Evolutionary conservation across 2,329 filamentous ascomycete genomes (phyloP).

Genomic region (Penicillium sp.): DNA sequence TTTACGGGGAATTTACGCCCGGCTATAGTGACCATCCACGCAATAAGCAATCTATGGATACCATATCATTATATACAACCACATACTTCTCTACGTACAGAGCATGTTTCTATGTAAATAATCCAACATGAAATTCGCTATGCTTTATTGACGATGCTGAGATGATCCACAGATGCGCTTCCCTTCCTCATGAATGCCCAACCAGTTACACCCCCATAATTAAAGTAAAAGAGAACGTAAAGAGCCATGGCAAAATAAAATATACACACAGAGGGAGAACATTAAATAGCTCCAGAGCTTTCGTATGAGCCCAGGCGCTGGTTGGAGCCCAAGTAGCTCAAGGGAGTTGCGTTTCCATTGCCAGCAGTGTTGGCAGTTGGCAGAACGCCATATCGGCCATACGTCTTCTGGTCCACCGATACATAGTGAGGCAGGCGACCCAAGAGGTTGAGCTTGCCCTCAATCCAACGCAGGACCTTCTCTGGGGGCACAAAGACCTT

Average conservation of each 20-base stretch:
- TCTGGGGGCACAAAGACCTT: constrained; percentile 89
- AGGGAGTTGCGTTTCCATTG: constrained; percentile 40
- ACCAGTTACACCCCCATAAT: not conserved
- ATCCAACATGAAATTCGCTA: not conserved
- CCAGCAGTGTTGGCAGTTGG: constrained; percentile 54
- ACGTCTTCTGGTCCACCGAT: constrained; percentile 93
- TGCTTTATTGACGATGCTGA: constrained; percentile 1
- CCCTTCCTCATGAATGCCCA: constrained; percentile 12
- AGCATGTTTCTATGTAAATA: not conserved
- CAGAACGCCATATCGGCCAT: constrained; percentile 85
- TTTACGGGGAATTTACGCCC: constrained; percentile 2
- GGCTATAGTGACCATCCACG: not conserved
- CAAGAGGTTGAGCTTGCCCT: constrained; percentile 82
- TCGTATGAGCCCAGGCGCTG: constrained; percentile 67
- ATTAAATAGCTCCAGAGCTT: constrained; percentile 25
- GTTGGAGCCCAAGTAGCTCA: constrained; percentile 62
- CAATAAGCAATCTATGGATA: not conserved
- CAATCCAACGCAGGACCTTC: constrained; percentile 81
- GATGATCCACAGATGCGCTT: constrained; percentile 12
- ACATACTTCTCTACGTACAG: not conserved
- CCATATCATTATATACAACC: not conserved
- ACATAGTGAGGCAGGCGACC: constrained; percentile 87
- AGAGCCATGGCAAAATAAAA: not conserved
- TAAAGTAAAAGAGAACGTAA: not conserved
- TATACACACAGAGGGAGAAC: not conserved